Evolutionary conservation across 768 basidiomycete species (phyloP).

Genomic region (Leccinum variicolor): DNA sequence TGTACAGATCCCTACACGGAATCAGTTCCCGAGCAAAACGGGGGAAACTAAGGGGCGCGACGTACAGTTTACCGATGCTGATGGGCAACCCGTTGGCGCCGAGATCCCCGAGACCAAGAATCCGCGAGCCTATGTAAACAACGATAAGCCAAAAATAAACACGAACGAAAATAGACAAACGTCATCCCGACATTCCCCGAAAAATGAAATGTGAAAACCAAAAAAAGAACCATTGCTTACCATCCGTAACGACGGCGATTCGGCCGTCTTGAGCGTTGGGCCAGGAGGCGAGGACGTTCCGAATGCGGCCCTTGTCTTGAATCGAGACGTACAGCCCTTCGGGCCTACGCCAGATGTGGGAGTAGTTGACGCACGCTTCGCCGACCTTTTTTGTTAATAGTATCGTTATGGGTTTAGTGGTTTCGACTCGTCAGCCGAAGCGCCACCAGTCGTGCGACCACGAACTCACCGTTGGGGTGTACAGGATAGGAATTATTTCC

Average conservation of each 20-base stretch:
- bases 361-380: conserved; percentile 69
- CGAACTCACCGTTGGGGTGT: conserved; percentile 63
- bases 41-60: conserved; percentile 3
- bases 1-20: conserved; percentile 52
- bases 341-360: conserved; percentile 63
- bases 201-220: background rate
- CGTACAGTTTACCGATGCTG: conserved; percentile 69
- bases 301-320: conserved; percentile 62
- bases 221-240: conserved; percentile 24
- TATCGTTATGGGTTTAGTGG: background rate
- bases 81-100: conserved; percentile 47
- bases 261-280: conserved; percentile 43
- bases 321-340: conserved; percentile 63
- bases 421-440: background rate
- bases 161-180: background rate
- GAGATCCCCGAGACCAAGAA: conserved; percentile 61
- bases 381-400: conserved; percentile 40
- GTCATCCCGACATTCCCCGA: background rate
- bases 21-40: background rate
- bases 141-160: background rate
- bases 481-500: conserved; percentile 60
- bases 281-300: conserved; percentile 53
- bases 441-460: conserved; percentile 7
- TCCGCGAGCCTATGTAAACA: conserved; percentile 49
- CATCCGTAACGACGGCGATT: conserved; percentile 79